phyloP scores from a whole-genome alignment of 1,139 yeast species.

The Lodderomyces oxycetoniae region DNA sequence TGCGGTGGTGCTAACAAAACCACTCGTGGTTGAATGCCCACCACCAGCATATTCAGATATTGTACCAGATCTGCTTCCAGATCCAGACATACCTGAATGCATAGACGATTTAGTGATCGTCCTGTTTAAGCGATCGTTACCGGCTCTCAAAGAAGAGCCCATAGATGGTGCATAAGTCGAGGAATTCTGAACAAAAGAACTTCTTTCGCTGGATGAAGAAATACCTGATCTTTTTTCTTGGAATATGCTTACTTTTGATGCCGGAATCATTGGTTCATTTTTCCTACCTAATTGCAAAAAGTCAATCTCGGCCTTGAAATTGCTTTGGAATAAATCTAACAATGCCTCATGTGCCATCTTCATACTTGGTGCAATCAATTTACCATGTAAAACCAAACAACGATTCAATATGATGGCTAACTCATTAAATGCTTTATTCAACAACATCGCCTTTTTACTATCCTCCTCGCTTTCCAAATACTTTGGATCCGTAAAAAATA shows the following conservation, averaged over 20 bases:
- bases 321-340: conserved; percentile 59
- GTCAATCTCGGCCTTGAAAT: conserved; percentile 64
- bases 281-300: conserved; percentile 24
- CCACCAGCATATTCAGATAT: conserved; percentile 24
- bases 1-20: neutral
- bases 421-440: conserved; percentile 64
- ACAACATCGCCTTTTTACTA: conserved; percentile 41
- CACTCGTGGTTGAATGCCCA: conserved; percentile 2
- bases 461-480: conserved; percentile 40
- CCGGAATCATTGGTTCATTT: conserved; percentile 6
- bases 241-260: conserved; percentile 13
- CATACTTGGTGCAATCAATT: conserved; percentile 55
- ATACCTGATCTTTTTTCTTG: conserved; percentile 20
- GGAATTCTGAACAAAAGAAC: conserved; percentile 1
- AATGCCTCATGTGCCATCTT: conserved; percentile 63
- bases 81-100: conserved; percentile 1
- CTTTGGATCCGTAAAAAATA: conserved; percentile 50
- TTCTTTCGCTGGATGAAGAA: conserved; percentile 3
- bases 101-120: conserved; percentile 28
- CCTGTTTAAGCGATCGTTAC: conserved; percentile 27
- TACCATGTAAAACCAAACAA: conserved; percentile 66
- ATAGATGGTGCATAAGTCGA: conserved; percentile 1
- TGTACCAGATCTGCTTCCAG: conserved; percentile 6
- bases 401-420: conserved; percentile 62
- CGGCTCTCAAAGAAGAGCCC: conserved; percentile 2